Evolutionary conservation across 2,329 filamentous ascomycete species (phyloP).

Genomic region (Fusarium protoensiforme): DNA sequence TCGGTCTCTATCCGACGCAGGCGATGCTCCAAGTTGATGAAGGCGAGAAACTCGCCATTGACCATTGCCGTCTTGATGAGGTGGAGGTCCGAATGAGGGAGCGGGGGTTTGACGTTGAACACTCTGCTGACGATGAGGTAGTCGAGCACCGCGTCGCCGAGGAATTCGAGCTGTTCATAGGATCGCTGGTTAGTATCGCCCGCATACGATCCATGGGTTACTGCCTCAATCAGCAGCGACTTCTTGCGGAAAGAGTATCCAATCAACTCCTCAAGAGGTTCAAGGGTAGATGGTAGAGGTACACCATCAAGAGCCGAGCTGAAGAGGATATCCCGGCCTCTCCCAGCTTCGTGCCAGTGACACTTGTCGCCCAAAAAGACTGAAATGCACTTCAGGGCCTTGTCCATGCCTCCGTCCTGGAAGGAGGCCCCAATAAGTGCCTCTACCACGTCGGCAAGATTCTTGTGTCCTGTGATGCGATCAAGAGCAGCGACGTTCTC

Average conservation of each 20-base stretch:
- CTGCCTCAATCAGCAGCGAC: constrained; percentile 77
- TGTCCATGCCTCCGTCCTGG: constrained; percentile 72
- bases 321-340: constrained; percentile 57
- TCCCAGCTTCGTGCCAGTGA: constrained; percentile 62
- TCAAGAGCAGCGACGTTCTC: constrained; percentile 1
- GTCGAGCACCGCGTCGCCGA: constrained; percentile 89
- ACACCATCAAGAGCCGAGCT: constrained; percentile 49
- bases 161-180: constrained; percentile 84
- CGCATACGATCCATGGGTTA: constrained; percentile 78
- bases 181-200: constrained; percentile 53
- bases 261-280: constrained; percentile 71
- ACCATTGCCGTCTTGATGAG: constrained; percentile 79
- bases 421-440: constrained; percentile 83
- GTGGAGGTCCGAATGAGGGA: constrained; percentile 74
- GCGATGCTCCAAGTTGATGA: constrained; percentile 69
- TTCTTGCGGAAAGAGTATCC: constrained; percentile 79
- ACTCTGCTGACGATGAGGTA: constrained; percentile 75
- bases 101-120: constrained; percentile 56
- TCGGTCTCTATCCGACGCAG: constrained; percentile 38
- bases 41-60: constrained; percentile 84
- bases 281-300: constrained; percentile 53
- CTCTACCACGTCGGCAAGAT: constrained; percentile 88
- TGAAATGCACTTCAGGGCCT: constrained; percentile 72
- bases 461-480: constrained; percentile 74
- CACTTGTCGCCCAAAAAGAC: constrained; percentile 69